phyloP scores from a whole-genome alignment of 2,329 filamentous ascomycete genomes.

The Dothidotthia symphoricarpi region DNA sequence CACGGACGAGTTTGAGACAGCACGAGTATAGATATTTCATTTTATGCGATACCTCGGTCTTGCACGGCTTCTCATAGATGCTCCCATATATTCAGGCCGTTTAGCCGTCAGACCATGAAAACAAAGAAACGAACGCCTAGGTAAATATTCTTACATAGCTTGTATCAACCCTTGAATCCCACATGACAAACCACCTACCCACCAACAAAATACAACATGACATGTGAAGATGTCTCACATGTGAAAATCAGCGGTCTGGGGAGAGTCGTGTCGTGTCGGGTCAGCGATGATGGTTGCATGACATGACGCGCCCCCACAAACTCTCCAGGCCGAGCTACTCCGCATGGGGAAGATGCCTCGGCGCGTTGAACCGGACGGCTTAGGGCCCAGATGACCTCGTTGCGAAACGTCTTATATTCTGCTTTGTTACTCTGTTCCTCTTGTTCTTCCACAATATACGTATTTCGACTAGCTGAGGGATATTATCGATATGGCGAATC shows the following conservation, averaged over 20 bases:
- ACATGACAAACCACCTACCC: too few species aligned
- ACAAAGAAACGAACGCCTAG: too few species aligned
- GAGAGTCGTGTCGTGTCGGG: too few species aligned
- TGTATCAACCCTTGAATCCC: too few species aligned
- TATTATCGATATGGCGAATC: conserved; percentile 40
- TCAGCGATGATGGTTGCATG: conserved; percentile 6
- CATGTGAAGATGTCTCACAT: conserved; percentile 10
- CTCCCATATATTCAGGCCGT: too few species aligned
- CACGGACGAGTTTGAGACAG: conserved; percentile 26
- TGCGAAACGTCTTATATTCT: background rate
- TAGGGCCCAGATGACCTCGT: conserved; percentile 15
- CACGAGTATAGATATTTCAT: too few species aligned
- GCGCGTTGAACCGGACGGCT: conserved; percentile 7
- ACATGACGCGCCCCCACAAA: conserved; percentile 17
- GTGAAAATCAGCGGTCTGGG: too few species aligned
- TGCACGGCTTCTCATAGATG: background rate
- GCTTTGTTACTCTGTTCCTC: conserved; percentile 1
- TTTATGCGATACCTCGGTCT: too few species aligned
- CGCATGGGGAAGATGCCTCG: conserved; percentile 14
- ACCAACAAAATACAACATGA: too few species aligned
- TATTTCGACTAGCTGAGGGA: too few species aligned
- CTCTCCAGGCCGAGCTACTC: conserved; percentile 12
- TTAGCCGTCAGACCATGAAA: too few species aligned
- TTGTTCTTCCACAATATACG: conserved; percentile 4
- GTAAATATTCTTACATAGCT: too few species aligned